Base-by-base conservation (phyloP, 495 filamentous ascomycete species). In the Trichoderma asperelloides region DNA sequence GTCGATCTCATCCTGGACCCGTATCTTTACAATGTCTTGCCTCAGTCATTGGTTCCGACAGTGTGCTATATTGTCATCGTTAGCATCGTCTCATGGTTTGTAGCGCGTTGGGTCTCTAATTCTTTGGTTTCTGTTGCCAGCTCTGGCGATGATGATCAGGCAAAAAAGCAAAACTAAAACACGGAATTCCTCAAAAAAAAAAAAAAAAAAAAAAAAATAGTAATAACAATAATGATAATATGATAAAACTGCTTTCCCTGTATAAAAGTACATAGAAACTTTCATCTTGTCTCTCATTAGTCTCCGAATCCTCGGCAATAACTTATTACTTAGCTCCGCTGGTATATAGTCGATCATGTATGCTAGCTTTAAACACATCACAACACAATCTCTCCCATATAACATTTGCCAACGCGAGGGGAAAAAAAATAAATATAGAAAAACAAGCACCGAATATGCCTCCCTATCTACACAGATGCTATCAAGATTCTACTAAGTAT, bases 1-100 rank as follows among this genome's bases (percentile, higher is more conserved):
- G 91, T 89, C 23, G 93, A 98, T 75, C 83, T 98, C 65, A 91
- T 97, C 74, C 85, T 98, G 28, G 95, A 98, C 78, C 92, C 92
- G 25, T 97, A 86, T 69, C 57, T 93, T 45, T 77, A 86, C 69
- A 91, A 92, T 76, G 70, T 90, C 8, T 80, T 94, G 68, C 91
- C 91, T 12, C 78, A 81, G 63, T 91, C 89, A 23, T 76, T 95
- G 23, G 71, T 90, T 18, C 86, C 86, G 47, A 94, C 89, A 15
- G 84, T 82, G 37, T 74, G 71, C 28, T 91, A 87, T 75, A 79
- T 90, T 63, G 68, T 80, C 7, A 69, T 82, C 25, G 82, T 93
- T 67, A 82, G 83, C 12, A 70, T 81, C 55, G 65, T 80, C 27
- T 82, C 85, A 23, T 82, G 80, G 70, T 77, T 84, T 68, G 55